phyloP scores from a whole-genome alignment of 805 yeast genomes.

The Henningerozyma blattae region DNA sequence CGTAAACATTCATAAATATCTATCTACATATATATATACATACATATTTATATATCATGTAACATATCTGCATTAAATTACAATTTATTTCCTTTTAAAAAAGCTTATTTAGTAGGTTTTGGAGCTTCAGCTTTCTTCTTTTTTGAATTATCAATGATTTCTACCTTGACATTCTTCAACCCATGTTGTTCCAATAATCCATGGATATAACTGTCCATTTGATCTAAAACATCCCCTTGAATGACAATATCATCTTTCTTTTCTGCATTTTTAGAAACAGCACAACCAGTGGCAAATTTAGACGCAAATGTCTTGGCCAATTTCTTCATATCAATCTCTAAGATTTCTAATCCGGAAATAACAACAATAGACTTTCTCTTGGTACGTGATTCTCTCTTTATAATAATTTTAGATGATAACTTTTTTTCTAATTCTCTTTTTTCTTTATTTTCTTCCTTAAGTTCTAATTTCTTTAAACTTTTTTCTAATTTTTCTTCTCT shows the following conservation, averaged over 20 bases:
- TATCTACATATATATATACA: no score
- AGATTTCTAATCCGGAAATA: conserved; percentile 77
- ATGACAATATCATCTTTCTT: conserved; percentile 85
- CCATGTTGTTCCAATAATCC: conserved; percentile 72
- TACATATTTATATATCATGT: no score
- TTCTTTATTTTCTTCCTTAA: conserved; percentile 73
- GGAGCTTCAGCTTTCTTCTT: conserved; percentile 43
- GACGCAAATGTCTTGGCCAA: conserved; percentile 86
- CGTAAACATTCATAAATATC: no score
- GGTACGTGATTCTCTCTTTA: conserved; percentile 83
- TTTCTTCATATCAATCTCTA: conserved; percentile 81
- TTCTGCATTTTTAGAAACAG: conserved; percentile 80
- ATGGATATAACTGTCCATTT: conserved; percentile 65
- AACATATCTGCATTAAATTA: background rate
- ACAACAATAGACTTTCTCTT: conserved; percentile 81
- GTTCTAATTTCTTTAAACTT: conserved; percentile 74
- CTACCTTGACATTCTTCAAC: conserved; percentile 75
- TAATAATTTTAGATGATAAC: conserved; percentile 65
- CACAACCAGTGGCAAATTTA: conserved; percentile 92
- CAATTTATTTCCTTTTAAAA: background rate
- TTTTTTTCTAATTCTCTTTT: conserved; percentile 74
- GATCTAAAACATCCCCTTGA: conserved; percentile 93
- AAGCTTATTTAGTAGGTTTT: background rate
- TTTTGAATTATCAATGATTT: conserved; percentile 72
- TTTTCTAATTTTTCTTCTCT: conserved; percentile 74